Evolutionary conservation across 2,329 filamentous ascomycete species (phyloP).

Genomic region (Colletotrichum godetiae): DNA sequence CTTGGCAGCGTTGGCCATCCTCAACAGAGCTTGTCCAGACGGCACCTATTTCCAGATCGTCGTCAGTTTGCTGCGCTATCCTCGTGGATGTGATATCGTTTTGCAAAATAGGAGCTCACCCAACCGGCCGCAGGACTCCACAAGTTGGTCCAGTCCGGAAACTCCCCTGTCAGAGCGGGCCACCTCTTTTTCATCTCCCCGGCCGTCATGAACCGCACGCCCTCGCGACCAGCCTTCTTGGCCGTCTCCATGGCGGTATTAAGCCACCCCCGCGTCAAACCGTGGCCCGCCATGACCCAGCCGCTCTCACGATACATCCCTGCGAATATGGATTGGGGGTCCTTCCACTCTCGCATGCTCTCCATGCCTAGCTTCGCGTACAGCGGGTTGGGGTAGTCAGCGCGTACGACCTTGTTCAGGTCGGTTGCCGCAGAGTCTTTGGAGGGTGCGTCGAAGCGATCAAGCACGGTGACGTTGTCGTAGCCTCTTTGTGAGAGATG

Average conservation of each 20-base stretch:
- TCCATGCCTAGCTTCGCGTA: constrained; percentile 45
- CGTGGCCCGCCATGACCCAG: constrained; percentile 42
- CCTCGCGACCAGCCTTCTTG: constrained; percentile 37
- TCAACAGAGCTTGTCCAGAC: constrained; percentile 42
- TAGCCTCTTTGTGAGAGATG: constrained; percentile 40
- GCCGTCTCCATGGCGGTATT: constrained; percentile 42
- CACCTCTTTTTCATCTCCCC: constrained; percentile 42
- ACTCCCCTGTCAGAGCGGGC: constrained; percentile 42
- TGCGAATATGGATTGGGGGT: constrained; percentile 39
- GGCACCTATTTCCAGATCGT: constrained; percentile 31
- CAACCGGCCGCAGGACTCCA: constrained; percentile 44
- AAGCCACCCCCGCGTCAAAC: constrained; percentile 43
- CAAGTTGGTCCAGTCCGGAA: constrained; percentile 43
- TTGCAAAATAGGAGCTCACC: constrained; percentile 36
- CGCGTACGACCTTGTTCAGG: constrained; percentile 50
- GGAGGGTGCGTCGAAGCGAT: constrained; percentile 40
- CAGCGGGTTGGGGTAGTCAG: constrained; percentile 46
- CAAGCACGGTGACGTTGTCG: constrained; percentile 39
- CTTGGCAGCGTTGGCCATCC: constrained; percentile 45
- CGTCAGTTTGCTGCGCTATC: neutral
- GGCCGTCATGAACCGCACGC: constrained; percentile 41
- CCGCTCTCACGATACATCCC: constrained; percentile 45
- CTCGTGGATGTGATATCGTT: neutral
- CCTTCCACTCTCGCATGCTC: constrained; percentile 43
- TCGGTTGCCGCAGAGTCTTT: constrained; percentile 43